Evolutionary conservation across 306 rosid species (phyloP).

Genomic region (Carpinus viminea): DNA sequence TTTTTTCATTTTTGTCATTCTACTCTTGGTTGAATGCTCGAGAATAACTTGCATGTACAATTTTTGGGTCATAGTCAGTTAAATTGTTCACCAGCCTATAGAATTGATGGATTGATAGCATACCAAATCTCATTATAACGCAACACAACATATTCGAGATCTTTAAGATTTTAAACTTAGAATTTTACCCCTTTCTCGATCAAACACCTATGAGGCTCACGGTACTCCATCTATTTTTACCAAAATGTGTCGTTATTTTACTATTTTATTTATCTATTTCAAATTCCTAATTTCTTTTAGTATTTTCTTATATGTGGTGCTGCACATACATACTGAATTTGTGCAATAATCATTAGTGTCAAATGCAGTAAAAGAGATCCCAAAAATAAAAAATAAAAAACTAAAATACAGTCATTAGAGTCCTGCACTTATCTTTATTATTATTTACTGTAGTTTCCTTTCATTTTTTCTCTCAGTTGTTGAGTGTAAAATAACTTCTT

Average conservation of each 20-base stretch:
- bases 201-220: too few relatives aligned
- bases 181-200: too few relatives aligned
- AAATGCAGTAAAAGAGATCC: background rate
- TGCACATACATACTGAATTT: background rate
- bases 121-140: too few relatives aligned
- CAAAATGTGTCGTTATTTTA: too few relatives aligned
- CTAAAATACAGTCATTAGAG: background rate
- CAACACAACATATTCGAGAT: too few relatives aligned
- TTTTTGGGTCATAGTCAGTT: background rate
- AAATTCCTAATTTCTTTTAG: too few relatives aligned
- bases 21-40: background rate
- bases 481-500: slow-evolving; percentile 60
- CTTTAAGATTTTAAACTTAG: too few relatives aligned
- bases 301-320: too few relatives aligned
- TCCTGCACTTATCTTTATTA: background rate
- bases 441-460: slow-evolving; percentile 13
- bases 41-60: background rate
- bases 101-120: background rate
- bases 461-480: slow-evolving; percentile 54
- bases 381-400: background rate
- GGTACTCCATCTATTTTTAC: too few relatives aligned
- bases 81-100: background rate
- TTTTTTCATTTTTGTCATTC: background rate
- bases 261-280: too few relatives aligned
- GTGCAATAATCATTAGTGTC: background rate